A percentile compares a stretch with the other conserved stretches of the same genome.
Evolutionary conservation across 768 basidiomycete genomes (phyloP).

Genomic region (Boletus vinaceobasis): DNA sequence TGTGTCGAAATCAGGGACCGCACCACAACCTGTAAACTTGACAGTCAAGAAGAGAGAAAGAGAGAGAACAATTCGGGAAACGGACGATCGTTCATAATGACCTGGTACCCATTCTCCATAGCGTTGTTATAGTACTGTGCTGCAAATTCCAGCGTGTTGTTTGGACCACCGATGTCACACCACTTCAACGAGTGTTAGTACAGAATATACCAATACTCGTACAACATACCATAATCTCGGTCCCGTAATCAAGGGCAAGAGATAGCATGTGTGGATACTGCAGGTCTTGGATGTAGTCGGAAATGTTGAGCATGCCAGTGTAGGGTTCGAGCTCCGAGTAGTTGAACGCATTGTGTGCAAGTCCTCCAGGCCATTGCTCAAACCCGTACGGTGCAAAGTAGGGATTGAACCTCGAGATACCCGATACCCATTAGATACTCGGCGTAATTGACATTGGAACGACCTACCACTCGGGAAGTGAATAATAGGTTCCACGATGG

Average conservation of each 20-base stretch:
- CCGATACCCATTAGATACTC: neutral
- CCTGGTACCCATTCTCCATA: conserved; percentile 40
- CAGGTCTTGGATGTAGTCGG: conserved; percentile 50
- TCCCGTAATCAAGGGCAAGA: conserved; percentile 37
- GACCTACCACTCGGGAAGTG: conserved; percentile 50
- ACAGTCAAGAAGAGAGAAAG: too few relatives aligned
- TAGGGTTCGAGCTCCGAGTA: conserved; percentile 48
- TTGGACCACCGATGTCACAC: conserved; percentile 57
- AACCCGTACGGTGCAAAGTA: conserved; percentile 51
- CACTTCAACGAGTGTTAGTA: conserved; percentile 34
- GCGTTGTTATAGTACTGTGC: conserved; percentile 46
- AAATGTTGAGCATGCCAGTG: conserved; percentile 45
- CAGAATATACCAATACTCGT: neutral
- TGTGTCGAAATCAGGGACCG: conserved; percentile 51
- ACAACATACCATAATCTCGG: conserved; percentile 50
- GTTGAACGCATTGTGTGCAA: conserved; percentile 52
- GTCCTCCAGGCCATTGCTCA: conserved; percentile 48
- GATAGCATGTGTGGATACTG: conserved; percentile 52
- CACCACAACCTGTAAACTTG: conserved; percentile 51
- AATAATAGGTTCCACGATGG: conserved; percentile 57
- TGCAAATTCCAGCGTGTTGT: conserved; percentile 44
- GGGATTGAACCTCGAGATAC: conserved; percentile 47
- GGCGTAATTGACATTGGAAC: neutral
- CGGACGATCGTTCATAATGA: conserved; percentile 45
- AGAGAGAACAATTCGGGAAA: too few relatives aligned